phyloP scores from a whole-genome alignment of 225 moss, liverwort and hornwort genomes.

The Physcomitrium patens region DNA sequence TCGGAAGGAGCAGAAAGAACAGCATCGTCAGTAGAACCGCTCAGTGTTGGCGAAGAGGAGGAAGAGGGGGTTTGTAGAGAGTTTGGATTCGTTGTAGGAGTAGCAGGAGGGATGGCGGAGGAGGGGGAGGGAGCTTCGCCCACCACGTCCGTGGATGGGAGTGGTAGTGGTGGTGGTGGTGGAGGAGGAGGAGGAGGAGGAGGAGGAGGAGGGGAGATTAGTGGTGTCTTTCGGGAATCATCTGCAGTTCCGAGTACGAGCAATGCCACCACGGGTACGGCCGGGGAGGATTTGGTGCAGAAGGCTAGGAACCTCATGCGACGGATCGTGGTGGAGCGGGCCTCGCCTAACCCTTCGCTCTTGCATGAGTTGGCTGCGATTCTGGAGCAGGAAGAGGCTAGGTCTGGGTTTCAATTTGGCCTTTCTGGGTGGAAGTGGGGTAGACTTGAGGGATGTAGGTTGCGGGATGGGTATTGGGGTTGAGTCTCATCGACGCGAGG shows the following conservation, averaged over 20 bases:
- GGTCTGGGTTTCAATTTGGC: conserved; percentile 48
- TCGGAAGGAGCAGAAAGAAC: too few species aligned
- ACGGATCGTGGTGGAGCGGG: conserved; percentile 75
- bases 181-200: neutral
- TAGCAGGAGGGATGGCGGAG: conserved; percentile 33
- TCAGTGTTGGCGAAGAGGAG: too few species aligned
- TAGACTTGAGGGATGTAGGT: conserved; percentile 16
- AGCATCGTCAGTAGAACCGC: too few species aligned
- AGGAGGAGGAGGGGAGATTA: neutral
- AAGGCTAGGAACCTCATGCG: conserved; percentile 82
- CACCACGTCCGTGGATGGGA: conserved; percentile 26
- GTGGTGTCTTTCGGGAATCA: conserved; percentile 28
- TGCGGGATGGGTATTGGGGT: neutral
- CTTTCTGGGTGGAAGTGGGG: neutral
- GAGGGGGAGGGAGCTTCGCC: conserved; percentile 44
- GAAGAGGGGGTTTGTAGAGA: too few species aligned
- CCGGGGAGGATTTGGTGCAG: conserved; percentile 82
- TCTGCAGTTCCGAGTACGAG: conserved; percentile 38
- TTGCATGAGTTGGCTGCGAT: conserved; percentile 79
- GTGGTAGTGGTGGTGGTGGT: neutral
- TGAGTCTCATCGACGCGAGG: neutral
- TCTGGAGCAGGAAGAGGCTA: conserved; percentile 90
- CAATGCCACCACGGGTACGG: conserved; percentile 45
- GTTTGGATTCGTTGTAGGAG: neutral
- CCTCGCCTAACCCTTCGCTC: conserved; percentile 68